Evolutionary conservation across 441 rosid genomes (phyloP), one percentile per base, ranked within the genome.

Genomic region (Croton setiger): DNA sequence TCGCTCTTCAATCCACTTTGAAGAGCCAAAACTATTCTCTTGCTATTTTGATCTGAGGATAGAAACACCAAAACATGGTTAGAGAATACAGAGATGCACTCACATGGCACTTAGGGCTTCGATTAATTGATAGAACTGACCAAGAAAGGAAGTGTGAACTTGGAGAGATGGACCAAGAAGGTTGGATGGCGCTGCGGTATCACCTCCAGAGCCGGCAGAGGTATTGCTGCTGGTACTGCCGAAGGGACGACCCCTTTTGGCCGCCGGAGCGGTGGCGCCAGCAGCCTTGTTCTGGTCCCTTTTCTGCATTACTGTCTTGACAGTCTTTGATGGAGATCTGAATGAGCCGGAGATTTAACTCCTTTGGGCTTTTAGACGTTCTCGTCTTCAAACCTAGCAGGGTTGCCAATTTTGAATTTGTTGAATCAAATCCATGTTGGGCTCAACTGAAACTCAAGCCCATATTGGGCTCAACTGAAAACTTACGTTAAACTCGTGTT

Each of bases 1-100:
- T 94, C 98, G 76, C 98, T 92, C 86, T 94, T 91, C 36, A 94
- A 78, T 31, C 98, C 97, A 76, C 98, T 88, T 74, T 92, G 98
- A 15, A 94, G 88, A 3, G 97, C 98, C 61, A 94, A 82, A 43
- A 94, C 98, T 58, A 94, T 86, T 78, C 98, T 83, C 80, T 80
- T 86, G 47, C 85, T 86, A 78, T 90, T 91, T 81, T 91, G 98
- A 74, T 94, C 98, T 94, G 81, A 45, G 63, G 5, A 18, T 13
- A 53, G 12, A 21, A 31, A 7, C 13, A 21, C 23, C 39, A 23
- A 33, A 45, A 47, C 3, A 66, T 9, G 8, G 18, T 41, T 21
- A 41, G 17, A 0, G 8, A 17, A 55, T 33, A 21, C 13, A 20
- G 11, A 18, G 5, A 27, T 18, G 35, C 6, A 41, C 27, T 33